Conservation (phyloP, 1,284 basidiomycete genomes). For the Termitomyces sp. region DNA sequence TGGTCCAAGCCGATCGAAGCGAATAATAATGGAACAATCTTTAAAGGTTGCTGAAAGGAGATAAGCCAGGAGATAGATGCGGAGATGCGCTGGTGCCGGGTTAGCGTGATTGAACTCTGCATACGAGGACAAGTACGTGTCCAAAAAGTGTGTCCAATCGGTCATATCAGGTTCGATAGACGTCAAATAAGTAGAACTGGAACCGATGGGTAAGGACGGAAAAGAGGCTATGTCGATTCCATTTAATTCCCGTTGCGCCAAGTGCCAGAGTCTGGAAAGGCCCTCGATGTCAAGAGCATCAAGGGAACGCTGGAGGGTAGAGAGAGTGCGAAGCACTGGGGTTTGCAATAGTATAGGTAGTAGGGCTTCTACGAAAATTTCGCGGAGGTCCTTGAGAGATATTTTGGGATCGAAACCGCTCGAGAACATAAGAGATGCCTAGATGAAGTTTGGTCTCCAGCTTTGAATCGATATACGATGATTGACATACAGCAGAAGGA, state of each 20-base stretch:
- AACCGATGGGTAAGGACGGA: slow-evolving; percentile 24
- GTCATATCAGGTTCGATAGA: slow-evolving; percentile 43
- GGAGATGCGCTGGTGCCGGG: slow-evolving; percentile 40
- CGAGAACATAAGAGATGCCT: slow-evolving; percentile 25
- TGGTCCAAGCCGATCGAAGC: slow-evolving; percentile 30
- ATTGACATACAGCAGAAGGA: slow-evolving; percentile 53
- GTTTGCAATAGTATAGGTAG: slow-evolving; percentile 49
- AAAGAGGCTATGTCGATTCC: slow-evolving; percentile 14
- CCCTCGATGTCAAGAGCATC: slow-evolving; percentile 85
- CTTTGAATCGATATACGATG: neutral
- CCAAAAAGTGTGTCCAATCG: slow-evolving; percentile 59
- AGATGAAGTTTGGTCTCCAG: slow-evolving; percentile 4
- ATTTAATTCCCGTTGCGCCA: slow-evolving; percentile 8
- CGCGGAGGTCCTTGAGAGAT: slow-evolving; percentile 24
- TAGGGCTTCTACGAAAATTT: slow-evolving; percentile 43
- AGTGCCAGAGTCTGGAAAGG: slow-evolving; percentile 46
- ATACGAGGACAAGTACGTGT: slow-evolving; percentile 41
- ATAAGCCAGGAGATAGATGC: slow-evolving; percentile 67
- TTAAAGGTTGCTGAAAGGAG: slow-evolving; percentile 92
- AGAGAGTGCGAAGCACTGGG: slow-evolving; percentile 54
- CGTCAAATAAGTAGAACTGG: slow-evolving; percentile 23
- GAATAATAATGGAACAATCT: slow-evolving; percentile 87
- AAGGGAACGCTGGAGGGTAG: slow-evolving; percentile 68
- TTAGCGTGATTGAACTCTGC: slow-evolving; percentile 30
- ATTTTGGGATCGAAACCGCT: slow-evolving; percentile 12